A percentile compares a stretch with the other conserved stretches of the same genome.
These are phyloP conservation scores for Lophiotrema nucula DNA, from an alignment of 495 filamentous ascomycete species.

Conservation along the genomic window DNA sequence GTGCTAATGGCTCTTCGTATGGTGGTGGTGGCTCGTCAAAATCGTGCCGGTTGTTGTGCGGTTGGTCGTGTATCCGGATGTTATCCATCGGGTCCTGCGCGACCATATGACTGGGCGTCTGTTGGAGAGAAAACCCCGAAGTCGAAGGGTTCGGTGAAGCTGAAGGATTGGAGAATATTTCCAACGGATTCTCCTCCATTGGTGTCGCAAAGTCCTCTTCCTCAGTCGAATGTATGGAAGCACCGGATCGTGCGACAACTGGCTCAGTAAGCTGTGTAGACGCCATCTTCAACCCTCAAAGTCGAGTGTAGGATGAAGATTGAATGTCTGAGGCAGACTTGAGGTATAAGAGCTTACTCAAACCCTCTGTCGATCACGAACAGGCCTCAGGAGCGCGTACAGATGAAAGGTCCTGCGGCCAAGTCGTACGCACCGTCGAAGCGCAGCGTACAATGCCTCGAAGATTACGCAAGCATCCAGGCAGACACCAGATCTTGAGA, in stretches of 20 bases:
- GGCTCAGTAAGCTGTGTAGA: slow-evolving; percentile 4
- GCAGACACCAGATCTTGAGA: not conserved
- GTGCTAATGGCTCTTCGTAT: slow-evolving; percentile 11
- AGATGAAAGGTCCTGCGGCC: no score
- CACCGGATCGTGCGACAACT: slow-evolving; percentile 11
- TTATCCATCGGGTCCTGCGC: slow-evolving; percentile 2
- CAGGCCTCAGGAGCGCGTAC: not conserved
- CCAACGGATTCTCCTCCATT: slow-evolving; percentile 17
- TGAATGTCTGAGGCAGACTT: not conserved
- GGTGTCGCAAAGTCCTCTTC: slow-evolving; percentile 3
- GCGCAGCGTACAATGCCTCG: no score
- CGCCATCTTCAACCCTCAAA: slow-evolving; percentile 7
- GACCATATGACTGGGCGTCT: slow-evolving; percentile 4
- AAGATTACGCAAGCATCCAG: not conserved
- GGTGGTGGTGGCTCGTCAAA: slow-evolving; percentile 30
- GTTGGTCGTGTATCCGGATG: no score
- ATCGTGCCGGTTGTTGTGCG: no score
- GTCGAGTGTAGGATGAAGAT: not conserved
- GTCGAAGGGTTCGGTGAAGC: not conserved
- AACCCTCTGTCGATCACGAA: not conserved
- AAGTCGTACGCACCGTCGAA: no score
- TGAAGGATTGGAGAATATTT: slow-evolving; percentile 16
- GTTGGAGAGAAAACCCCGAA: not conserved
- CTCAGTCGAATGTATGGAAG: slow-evolving; percentile 8
- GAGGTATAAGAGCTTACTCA: not conserved